These are phyloP conservation scores for Neophaeococcomyces mojaviensis DNA, from an alignment of 2,329 filamentous ascomycete genomes.

Conservation along the genomic window DNA sequence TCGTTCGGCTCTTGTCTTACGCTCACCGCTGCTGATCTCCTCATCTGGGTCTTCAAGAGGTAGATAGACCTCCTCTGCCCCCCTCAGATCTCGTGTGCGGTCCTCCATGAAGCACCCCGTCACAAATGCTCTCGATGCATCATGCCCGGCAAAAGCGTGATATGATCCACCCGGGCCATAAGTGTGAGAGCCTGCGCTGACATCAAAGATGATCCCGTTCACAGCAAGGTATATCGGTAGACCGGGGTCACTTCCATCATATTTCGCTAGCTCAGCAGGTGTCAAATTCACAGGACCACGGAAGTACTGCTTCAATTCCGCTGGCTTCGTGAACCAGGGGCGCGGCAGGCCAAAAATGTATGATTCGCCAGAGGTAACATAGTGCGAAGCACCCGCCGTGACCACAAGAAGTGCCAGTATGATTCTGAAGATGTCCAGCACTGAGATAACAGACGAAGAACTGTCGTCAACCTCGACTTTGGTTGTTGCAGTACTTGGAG, in stretches of 20 bases:
- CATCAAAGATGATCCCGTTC: conserved; percentile 60
- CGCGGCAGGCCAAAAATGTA: conserved; percentile 58
- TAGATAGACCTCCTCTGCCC: conserved; percentile 77
- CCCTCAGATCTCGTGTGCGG: conserved; percentile 72
- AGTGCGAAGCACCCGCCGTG: conserved; percentile 65
- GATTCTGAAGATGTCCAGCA: conserved; percentile 62
- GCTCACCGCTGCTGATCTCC: conserved; percentile 31
- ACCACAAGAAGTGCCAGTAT: conserved; percentile 59
- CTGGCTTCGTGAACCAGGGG: conserved; percentile 54
- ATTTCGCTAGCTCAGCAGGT: conserved; percentile 62
- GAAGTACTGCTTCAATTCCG: conserved; percentile 53
- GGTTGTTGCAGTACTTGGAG: background rate
- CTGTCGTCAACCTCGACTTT: conserved; percentile 16
- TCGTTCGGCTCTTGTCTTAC: conserved; percentile 49
- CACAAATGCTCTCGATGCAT: conserved; percentile 81
- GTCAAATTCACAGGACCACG: conserved; percentile 62
- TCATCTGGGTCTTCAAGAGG: conserved; percentile 56
- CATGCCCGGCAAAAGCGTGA: conserved; percentile 74
- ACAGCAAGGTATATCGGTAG: conserved; percentile 86
- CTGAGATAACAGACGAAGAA: conserved; percentile 29
- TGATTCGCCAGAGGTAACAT: conserved; percentile 63
- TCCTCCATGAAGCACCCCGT: conserved; percentile 90
- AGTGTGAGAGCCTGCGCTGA: conserved; percentile 45
- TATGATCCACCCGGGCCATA: conserved; percentile 85
- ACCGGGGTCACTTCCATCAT: conserved; percentile 66